Percentiles rank a stretch among this genome's conserved stretches.
Conservation (phyloP, 495 filamentous ascomycete species). For the Penicillium cosmopolitanum region DNA sequence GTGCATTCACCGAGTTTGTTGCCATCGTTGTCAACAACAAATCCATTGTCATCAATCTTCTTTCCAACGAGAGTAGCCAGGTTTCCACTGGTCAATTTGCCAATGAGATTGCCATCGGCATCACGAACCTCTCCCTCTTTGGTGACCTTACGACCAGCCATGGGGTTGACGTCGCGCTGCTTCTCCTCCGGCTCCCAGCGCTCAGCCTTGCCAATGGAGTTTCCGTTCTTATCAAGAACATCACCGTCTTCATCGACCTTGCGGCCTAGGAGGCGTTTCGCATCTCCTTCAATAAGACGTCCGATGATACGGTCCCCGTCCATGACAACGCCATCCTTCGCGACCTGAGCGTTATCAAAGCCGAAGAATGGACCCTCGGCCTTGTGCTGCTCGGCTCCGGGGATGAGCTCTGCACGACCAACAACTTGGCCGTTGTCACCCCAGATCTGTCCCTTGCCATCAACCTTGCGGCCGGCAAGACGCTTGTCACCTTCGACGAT, state of each 20-base stretch:
- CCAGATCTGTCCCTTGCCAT: slow-evolving; percentile 80
- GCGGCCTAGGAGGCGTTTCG: slow-evolving; percentile 71
- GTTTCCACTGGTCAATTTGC: slow-evolving; percentile 75
- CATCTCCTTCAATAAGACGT: slow-evolving; percentile 72
- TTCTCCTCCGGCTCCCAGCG: slow-evolving; percentile 81
- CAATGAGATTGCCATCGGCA: slow-evolving; percentile 78
- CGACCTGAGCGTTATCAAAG: slow-evolving; percentile 70
- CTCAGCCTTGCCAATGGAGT: slow-evolving; percentile 78
- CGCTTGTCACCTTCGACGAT: slow-evolving; percentile 74
- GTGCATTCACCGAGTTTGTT: slow-evolving; percentile 80
- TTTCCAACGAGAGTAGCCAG: slow-evolving; percentile 72
- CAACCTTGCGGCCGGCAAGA: slow-evolving; percentile 79
- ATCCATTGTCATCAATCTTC: slow-evolving; percentile 83
- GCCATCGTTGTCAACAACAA: slow-evolving; percentile 81
- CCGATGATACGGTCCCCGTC: slow-evolving; percentile 72
- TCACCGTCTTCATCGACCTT: slow-evolving; percentile 84
- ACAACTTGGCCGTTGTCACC: slow-evolving; percentile 80
- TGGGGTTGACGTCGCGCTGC: slow-evolving; percentile 65
- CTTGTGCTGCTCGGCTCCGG: slow-evolving; percentile 67
- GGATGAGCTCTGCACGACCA: slow-evolving; percentile 76
- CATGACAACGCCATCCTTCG: slow-evolving; percentile 74
- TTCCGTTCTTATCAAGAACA: slow-evolving; percentile 79
- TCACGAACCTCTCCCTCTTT: slow-evolving; percentile 83
- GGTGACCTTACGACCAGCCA: slow-evolving; percentile 79
- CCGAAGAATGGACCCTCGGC: slow-evolving; percentile 82